These are phyloP conservation scores for Kurtzmaniella quercitrusa DNA, from an alignment of 1,139 yeast genomes.

Conservation along the genomic window DNA sequence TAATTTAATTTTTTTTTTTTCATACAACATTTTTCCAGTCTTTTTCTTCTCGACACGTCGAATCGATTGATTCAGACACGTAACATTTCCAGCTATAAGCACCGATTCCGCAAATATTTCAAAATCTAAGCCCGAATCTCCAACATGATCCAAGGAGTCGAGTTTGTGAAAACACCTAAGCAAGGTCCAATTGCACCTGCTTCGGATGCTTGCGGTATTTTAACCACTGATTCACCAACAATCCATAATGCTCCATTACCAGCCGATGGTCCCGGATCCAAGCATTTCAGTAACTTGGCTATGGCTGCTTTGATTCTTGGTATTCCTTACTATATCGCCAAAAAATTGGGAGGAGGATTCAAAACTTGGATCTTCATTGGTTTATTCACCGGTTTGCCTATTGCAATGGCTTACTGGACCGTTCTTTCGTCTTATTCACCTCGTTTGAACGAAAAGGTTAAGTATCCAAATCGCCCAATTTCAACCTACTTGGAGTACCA, in stretches of 20 bases:
- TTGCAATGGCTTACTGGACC: slow-evolving; percentile 81
- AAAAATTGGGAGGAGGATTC: slow-evolving; percentile 71
- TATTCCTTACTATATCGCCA: slow-evolving; percentile 61
- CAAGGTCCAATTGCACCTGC: slow-evolving; percentile 47
- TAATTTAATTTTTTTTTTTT: not conserved
- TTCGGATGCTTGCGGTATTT: slow-evolving; percentile 50
- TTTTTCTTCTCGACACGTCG: not conserved
- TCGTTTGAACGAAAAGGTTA: slow-evolving; percentile 73
- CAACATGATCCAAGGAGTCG: slow-evolving; percentile 37
- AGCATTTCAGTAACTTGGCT: slow-evolving; percentile 65
- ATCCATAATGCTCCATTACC: slow-evolving; percentile 85
- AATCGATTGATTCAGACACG: slow-evolving; percentile 2
- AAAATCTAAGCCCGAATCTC: not conserved
- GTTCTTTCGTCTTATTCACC: slow-evolving; percentile 74
- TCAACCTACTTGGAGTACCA: slow-evolving; percentile 81
- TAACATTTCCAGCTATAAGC: not conserved
- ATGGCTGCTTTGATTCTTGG: slow-evolving; percentile 50
- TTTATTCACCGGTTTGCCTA: slow-evolving; percentile 57
- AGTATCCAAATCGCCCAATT: slow-evolving; percentile 73
- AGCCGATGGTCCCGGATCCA: slow-evolving; percentile 89
- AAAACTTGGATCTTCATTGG: slow-evolving; percentile 59
- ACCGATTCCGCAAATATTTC: not conserved
- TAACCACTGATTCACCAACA: slow-evolving; percentile 64
- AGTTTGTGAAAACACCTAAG: slow-evolving; percentile 59
- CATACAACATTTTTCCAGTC: not conserved